phyloP scores from a whole-genome alignment of 108 stramenopile genomes.

The Skeletonema grethae region DNA sequence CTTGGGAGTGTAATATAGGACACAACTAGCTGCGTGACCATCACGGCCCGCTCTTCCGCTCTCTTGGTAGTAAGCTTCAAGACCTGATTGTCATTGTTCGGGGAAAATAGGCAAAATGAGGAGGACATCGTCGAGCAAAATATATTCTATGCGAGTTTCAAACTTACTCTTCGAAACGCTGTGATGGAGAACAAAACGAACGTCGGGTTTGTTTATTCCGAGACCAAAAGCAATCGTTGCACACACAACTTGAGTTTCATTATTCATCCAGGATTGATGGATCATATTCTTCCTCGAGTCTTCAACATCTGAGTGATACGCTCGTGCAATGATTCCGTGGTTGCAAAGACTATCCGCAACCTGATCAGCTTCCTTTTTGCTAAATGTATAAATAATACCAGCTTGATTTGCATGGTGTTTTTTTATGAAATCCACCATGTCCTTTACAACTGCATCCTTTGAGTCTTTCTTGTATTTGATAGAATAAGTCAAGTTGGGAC shows the following conservation, averaged over 20 bases:
- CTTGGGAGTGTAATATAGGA: conserved; percentile 80
- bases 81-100: not conserved
- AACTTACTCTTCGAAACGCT: conserved; percentile 73
- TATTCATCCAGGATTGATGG: conserved; percentile 85
- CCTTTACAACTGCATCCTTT: conserved; percentile 60
- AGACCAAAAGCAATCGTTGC: conserved; percentile 98
- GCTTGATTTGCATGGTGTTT: conserved; percentile 54
- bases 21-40: conserved; percentile 83
- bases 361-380: conserved; percentile 86
- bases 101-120: not conserved
- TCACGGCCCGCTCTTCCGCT: conserved; percentile 95
- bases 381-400: conserved; percentile 93
- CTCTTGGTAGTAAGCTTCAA: conserved; percentile 97
- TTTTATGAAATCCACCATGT: conserved; percentile 79
- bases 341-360: conserved; percentile 69
- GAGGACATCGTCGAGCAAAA: not conserved
- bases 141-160: not conserved
- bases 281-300: conserved; percentile 56
- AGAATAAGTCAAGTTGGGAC: conserved; percentile 90
- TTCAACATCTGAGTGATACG: conserved; percentile 76
- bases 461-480: conserved; percentile 67
- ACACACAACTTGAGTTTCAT: conserved; percentile 90
- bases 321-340: conserved; percentile 80
- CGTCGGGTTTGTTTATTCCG: conserved; percentile 94
- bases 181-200: conserved; percentile 87